phyloP scores from a whole-genome alignment of 192 early-diverging fungal species.

The Geosiphon pyriformis region DNA sequence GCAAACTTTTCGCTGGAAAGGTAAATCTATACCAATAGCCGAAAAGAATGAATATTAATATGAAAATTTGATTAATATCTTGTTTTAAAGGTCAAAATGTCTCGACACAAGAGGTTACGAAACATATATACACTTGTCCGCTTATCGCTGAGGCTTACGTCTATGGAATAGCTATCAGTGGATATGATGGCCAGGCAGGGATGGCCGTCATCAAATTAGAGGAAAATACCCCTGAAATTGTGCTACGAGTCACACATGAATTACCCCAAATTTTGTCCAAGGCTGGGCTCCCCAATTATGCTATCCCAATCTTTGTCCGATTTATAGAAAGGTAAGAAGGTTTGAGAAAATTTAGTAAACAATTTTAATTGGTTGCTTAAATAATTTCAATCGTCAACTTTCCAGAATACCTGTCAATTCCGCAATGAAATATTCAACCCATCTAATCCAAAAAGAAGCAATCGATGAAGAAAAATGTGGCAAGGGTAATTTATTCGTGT shows the following conservation, averaged over 20 bases:
- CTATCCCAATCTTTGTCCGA: constrained; percentile 59
- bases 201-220: constrained; percentile 60
- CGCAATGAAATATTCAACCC: neutral
- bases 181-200: constrained; percentile 58
- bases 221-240: constrained; percentile 33
- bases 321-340: constrained; percentile 40
- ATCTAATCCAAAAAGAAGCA: neutral
- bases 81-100: constrained; percentile 42
- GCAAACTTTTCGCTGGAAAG: constrained; percentile 71
- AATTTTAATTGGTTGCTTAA: neutral
- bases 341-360: neutral
- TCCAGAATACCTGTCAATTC: neutral
- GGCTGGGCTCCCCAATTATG: constrained; percentile 53
- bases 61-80: neutral
- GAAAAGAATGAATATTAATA: neutral
- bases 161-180: constrained; percentile 56
- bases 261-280: constrained; percentile 13
- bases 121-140: constrained; percentile 45
- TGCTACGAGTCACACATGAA: neutral
- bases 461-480: neutral
- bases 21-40: neutral
- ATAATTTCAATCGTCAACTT: neutral
- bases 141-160: constrained; percentile 54
- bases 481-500: neutral
- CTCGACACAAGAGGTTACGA: constrained; percentile 55